phyloP scores from a whole-genome alignment of 139 green algal genomes.

The Edaphochlamys debaryana region DNA sequence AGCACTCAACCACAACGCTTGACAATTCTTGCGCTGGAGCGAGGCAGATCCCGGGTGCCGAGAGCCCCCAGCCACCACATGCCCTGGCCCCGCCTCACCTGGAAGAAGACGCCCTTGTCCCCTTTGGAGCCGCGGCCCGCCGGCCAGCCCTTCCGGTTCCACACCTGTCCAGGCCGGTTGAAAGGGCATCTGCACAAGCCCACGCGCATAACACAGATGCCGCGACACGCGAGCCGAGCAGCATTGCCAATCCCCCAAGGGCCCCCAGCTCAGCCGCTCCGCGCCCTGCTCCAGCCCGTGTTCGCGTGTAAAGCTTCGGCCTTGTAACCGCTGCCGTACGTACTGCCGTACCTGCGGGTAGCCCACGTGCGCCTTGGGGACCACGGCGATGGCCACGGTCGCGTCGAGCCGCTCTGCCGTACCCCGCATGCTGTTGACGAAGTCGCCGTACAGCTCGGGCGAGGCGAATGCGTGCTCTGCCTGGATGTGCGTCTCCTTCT shows the following conservation, averaged over 20 bases:
- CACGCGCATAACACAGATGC: neutral
- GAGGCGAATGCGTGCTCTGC: constrained; percentile 3
- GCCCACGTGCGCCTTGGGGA: constrained; percentile 16
- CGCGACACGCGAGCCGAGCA: too few relatives aligned
- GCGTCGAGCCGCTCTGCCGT: constrained; percentile 1
- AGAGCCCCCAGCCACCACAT: too few relatives aligned
- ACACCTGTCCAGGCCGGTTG: neutral
- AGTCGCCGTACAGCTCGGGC: constrained; percentile 7
- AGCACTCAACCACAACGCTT: too few relatives aligned
- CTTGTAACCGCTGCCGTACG: neutral
- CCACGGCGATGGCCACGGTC: constrained; percentile 29
- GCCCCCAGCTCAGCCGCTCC: too few relatives aligned
- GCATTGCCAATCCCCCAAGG: neutral
- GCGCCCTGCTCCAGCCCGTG: too few relatives aligned
- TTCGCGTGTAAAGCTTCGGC: too few relatives aligned
- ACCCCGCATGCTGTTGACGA: constrained; percentile 20
- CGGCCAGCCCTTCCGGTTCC: constrained; percentile 18
- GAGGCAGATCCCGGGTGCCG: too few relatives aligned
- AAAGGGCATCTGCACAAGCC: too few relatives aligned
- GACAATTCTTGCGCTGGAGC: too few relatives aligned
- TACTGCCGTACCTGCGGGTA: constrained; percentile 30
- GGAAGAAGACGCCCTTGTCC: too few relatives aligned
- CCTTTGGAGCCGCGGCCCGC: neutral
- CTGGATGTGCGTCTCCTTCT: constrained; percentile 28
- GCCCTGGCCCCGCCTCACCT: too few relatives aligned